Conservation (phyloP, 495 filamentous ascomycete species). For the Corynascus novoguineensis region DNA sequence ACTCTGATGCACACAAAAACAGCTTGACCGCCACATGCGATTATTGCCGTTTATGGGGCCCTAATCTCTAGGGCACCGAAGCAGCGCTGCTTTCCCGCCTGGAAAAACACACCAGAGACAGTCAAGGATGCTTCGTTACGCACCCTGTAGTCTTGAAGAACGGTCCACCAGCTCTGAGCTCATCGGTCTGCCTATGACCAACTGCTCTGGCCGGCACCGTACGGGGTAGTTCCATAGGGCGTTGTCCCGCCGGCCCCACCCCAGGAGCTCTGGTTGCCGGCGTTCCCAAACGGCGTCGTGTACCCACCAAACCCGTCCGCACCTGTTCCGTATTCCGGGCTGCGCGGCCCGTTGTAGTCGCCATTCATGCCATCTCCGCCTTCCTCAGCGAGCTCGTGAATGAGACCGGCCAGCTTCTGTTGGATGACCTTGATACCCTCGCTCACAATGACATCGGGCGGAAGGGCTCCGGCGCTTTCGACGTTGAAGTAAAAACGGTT, state of each 20-base stretch:
- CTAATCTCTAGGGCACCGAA: too few relatives aligned
- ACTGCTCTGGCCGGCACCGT: constrained; percentile 20
- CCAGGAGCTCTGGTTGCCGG: constrained; percentile 56
- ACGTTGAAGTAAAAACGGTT: constrained; percentile 86
- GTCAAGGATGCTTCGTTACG: neutral
- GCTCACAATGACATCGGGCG: constrained; percentile 79
- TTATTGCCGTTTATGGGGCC: too few relatives aligned
- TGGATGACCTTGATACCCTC: constrained; percentile 87
- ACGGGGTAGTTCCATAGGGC: constrained; percentile 44
- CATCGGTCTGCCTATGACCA: constrained; percentile 23
- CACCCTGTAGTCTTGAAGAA: too few relatives aligned
- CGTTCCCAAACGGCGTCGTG: constrained; percentile 67
- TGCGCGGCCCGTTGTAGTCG: constrained; percentile 56
- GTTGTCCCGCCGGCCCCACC: constrained; percentile 67
- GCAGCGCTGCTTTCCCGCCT: neutral
- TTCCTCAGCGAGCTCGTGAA: constrained; percentile 61
- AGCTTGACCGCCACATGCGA: too few relatives aligned
- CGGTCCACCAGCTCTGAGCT: neutral
- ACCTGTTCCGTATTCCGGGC: constrained; percentile 55
- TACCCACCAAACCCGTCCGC: constrained; percentile 55
- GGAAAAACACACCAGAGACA: neutral
- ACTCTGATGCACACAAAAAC: too few relatives aligned
- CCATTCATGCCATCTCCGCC: constrained; percentile 46
- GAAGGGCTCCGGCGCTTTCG: constrained; percentile 79
- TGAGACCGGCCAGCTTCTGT: constrained; percentile 79